These are phyloP conservation scores for Nemania sp. DNA, from an alignment of 2,329 filamentous ascomycete species.

Conservation along the genomic window DNA sequence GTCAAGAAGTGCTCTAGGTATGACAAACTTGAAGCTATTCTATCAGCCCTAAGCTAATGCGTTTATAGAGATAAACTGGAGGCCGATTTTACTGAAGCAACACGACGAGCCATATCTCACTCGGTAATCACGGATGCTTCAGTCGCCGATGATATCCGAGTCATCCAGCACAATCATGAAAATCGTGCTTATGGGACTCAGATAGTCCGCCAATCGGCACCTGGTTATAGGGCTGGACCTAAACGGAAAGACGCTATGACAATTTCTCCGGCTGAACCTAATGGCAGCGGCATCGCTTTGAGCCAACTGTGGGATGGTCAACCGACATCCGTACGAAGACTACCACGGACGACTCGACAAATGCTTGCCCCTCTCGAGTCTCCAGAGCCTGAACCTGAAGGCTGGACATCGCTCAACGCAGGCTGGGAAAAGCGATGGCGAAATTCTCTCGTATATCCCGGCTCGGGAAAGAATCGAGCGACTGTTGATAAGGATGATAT, in stretches of 20 bases:
- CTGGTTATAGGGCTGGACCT: not conserved
- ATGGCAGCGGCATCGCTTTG: constrained; percentile 1
- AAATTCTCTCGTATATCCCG: constrained; percentile 65
- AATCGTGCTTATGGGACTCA: constrained; percentile 3
- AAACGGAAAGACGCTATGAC: constrained; percentile 36
- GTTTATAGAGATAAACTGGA: constrained; percentile 26
- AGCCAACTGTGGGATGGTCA: constrained; percentile 8
- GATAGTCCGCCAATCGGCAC: not conserved
- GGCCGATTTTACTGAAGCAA: constrained; percentile 21
- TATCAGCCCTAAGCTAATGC: constrained; percentile 12
- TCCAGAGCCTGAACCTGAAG: constrained; percentile 32
- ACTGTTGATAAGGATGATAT: constrained; percentile 76
- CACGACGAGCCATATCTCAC: constrained; percentile 11
- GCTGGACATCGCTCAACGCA: constrained; percentile 57
- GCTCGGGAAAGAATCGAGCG: constrained; percentile 61
- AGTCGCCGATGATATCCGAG: constrained; percentile 32
- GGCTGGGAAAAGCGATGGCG: constrained; percentile 60
- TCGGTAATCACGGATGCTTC: constrained; percentile 14
- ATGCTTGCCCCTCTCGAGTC: constrained; percentile 28
- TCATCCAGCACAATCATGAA: constrained; percentile 34
- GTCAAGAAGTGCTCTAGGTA: constrained; percentile 19
- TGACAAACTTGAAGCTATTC: not conserved
- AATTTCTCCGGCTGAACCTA: constrained; percentile 1
- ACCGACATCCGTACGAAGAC: constrained; percentile 11
- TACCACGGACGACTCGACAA: constrained; percentile 30